These are phyloP conservation scores for Funneliformis geosporum DNA, from an alignment of 192 early-diverging fungal species.

Conservation along the genomic window DNA sequence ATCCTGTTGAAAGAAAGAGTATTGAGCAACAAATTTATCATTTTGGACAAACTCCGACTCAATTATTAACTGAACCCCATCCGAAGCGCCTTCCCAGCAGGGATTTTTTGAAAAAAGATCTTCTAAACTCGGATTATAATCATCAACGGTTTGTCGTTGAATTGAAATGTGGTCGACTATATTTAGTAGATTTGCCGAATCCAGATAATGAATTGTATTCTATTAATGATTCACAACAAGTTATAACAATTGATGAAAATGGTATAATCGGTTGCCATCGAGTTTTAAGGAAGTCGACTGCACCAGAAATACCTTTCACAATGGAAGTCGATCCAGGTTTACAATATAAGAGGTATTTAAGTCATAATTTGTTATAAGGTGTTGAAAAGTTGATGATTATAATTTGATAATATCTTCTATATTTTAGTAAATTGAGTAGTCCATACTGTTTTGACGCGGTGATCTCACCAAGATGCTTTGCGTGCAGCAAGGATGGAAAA, in stretches of 20 bases:
- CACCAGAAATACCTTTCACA: conserved; percentile 27
- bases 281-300: neutral
- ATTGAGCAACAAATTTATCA: conserved; percentile 81
- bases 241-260: conserved; percentile 29
- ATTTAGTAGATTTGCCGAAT: conserved; percentile 16
- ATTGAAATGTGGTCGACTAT: conserved; percentile 15
- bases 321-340: conserved; percentile 30
- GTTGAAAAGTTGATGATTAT: too few relatives aligned
- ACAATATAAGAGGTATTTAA: conserved; percentile 22
- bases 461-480: conserved; percentile 29
- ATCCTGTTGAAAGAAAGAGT: conserved; percentile 68
- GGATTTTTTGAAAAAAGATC: conserved; percentile 27
- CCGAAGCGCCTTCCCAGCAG: conserved; percentile 46
- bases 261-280: conserved; percentile 27
- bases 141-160: conserved; percentile 22
- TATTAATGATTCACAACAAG: conserved; percentile 13
- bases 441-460: conserved; percentile 19
- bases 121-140: conserved; percentile 16
- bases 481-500: conserved; percentile 32
- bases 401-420: neutral
- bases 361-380: too few relatives aligned
- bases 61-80: conserved; percentile 87
- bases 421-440: conserved; percentile 22
- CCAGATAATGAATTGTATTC: neutral
- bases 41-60: conserved; percentile 90